Conservation (phyloP, 495 filamentous ascomycete species). For the Mytilinidion resinicola region DNA sequence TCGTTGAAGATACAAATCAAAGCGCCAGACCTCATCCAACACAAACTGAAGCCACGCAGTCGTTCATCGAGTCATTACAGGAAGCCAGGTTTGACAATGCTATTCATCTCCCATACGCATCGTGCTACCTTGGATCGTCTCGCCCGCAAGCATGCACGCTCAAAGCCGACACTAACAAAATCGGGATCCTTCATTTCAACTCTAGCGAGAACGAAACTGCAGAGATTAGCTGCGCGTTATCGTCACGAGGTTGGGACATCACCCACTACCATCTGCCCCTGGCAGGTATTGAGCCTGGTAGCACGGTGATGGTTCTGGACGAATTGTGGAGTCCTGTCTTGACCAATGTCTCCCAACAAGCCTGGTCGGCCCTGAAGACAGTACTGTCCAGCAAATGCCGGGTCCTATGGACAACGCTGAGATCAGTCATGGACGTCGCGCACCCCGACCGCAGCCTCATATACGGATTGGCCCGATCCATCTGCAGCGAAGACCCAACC, state of each 20-base stretch:
- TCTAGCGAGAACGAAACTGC: neutral
- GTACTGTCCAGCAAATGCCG: constrained; percentile 11
- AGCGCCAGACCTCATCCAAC: too few species aligned
- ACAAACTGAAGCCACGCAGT: too few species aligned
- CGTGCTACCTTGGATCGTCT: too few species aligned
- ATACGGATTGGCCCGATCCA: constrained; percentile 30
- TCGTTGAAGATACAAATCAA: too few species aligned
- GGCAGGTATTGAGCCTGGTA: neutral
- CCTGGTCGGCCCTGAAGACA: constrained; percentile 27
- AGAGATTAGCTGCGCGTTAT: neutral
- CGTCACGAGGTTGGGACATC: constrained; percentile 1
- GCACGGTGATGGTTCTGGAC: constrained; percentile 28
- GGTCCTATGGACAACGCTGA: constrained; percentile 36
- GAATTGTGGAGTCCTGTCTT: constrained; percentile 20
- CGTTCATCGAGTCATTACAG: too few species aligned
- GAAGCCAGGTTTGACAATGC: too few species aligned
- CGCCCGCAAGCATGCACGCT: too few species aligned
- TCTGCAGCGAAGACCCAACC: constrained; percentile 30
- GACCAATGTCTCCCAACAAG: constrained; percentile 1
- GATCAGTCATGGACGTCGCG: constrained; percentile 28
- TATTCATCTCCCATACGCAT: too few species aligned
- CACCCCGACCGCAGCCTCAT: constrained; percentile 31
- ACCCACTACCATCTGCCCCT: constrained; percentile 3
- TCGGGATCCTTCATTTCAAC: too few species aligned
- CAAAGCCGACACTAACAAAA: too few species aligned